Evolutionary conservation across 2,329 filamentous ascomycete species (phyloP).

Genomic region (Pseudogymnoascus sp.): DNA sequence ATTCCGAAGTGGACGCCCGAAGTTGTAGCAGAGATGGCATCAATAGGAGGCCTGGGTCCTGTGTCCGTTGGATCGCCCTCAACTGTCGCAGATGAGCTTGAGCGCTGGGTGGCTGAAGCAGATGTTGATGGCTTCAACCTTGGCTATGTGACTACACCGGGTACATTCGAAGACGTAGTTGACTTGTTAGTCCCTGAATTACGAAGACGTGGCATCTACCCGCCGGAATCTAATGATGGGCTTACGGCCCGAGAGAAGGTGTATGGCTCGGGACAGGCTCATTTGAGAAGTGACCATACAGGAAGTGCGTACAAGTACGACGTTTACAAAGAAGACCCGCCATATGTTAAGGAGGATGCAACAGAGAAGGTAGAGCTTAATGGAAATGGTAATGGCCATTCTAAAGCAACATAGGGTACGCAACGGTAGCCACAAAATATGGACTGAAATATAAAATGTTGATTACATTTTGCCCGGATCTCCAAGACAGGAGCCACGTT

Average conservation of each 20-base stretch:
- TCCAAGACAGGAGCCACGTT: too few relatives aligned
- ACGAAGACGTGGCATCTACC: constrained; percentile 45
- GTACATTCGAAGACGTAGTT: constrained; percentile 59
- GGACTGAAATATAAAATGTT: neutral
- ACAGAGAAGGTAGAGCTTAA: constrained; percentile 27
- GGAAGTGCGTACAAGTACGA: constrained; percentile 55
- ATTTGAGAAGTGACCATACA: constrained; percentile 48
- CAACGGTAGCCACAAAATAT: neutral
- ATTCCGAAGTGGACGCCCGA: constrained; percentile 57
- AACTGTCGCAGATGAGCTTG: constrained; percentile 58
- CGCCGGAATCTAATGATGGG: constrained; percentile 27
- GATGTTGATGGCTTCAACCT: constrained; percentile 72
- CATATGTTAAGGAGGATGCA: constrained; percentile 29
- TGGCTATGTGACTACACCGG: constrained; percentile 57
- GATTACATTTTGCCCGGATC: too few relatives aligned
- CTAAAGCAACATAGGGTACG: neutral
- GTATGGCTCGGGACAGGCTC: constrained; percentile 50
- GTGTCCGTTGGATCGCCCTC: constrained; percentile 36
- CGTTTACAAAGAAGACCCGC: constrained; percentile 47
- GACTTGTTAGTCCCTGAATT: constrained; percentile 59
- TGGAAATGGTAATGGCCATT: neutral
- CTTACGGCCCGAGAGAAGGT: constrained; percentile 51
- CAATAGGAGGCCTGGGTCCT: constrained; percentile 57
- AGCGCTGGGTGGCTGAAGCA: constrained; percentile 58
- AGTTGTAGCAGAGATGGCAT: constrained; percentile 59